These are phyloP conservation scores for Rhododendron ovatum DNA, from an alignment of 148 eudicot genomes.

Conservation along the genomic window DNA sequence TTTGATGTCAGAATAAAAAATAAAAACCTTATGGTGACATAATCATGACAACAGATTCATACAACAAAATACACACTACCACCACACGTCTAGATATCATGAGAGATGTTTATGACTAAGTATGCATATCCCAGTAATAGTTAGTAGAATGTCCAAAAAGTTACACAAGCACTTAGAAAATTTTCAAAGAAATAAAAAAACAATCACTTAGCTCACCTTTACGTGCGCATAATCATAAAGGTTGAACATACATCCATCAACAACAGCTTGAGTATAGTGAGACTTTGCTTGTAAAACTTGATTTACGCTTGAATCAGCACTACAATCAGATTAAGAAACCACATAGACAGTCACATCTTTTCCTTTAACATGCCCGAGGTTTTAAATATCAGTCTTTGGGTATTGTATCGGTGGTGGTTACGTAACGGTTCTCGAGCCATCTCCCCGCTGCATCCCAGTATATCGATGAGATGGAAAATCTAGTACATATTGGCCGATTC, in stretches of 20 bases:
- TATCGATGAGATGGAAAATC: no score
- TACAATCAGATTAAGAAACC: neutral
- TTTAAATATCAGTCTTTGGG: neutral
- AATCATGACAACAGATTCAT: neutral
- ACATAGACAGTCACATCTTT: neutral
- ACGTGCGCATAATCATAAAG: slow-evolving; percentile 27
- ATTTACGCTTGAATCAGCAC: slow-evolving; percentile 7
- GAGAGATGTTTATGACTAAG: no score
- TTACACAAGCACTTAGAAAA: neutral
- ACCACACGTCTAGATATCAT: neutral
- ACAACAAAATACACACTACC: neutral
- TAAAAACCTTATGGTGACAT: neutral
- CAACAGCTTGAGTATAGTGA: slow-evolving; percentile 20
- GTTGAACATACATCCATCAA: slow-evolving; percentile 21
- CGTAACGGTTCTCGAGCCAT: no score
- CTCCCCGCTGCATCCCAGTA: no score
- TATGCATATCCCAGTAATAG: neutral
- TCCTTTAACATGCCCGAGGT: neutral
- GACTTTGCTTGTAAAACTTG: slow-evolving; percentile 23
- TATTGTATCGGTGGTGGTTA: no score
- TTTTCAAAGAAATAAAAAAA: neutral
- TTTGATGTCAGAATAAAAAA: no score
- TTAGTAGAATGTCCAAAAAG: neutral
- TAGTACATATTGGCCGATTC: no score
- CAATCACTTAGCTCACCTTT: slow-evolving; percentile 8